These are phyloP conservation scores for Raffaelea arxii DNA, from an alignment of 2,329 filamentous ascomycete genomes.

Conservation along the genomic window DNA sequence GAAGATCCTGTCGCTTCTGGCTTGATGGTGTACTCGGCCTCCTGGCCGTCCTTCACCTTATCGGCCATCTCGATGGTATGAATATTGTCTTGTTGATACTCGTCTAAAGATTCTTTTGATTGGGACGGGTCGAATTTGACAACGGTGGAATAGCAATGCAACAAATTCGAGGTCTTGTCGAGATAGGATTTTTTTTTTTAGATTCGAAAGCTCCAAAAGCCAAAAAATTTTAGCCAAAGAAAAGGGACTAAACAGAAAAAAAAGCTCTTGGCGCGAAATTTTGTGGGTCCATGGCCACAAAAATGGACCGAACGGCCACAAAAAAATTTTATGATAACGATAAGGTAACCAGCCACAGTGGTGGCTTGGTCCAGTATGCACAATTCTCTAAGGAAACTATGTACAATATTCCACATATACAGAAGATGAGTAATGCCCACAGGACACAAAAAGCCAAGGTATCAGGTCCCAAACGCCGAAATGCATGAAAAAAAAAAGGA, in stretches of 20 bases:
- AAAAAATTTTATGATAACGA: slow-evolving; percentile 1
- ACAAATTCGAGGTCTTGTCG: too few relatives aligned
- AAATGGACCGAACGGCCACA: background rate
- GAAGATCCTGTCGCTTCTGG: slow-evolving; percentile 71
- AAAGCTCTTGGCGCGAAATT: slow-evolving; percentile 9
- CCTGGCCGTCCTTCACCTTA: slow-evolving; percentile 22
- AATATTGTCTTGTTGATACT: too few relatives aligned
- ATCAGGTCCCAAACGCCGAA: background rate
- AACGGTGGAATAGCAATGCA: too few relatives aligned
- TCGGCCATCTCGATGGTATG: too few relatives aligned
- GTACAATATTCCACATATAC: background rate
- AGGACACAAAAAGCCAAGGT: background rate
- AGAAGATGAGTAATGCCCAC: background rate
- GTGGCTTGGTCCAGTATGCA: too few relatives aligned
- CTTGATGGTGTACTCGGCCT: slow-evolving; percentile 81
- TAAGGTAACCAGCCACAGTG: slow-evolving; percentile 2
- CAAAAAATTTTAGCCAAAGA: slow-evolving; percentile 1
- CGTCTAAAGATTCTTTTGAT: too few relatives aligned
- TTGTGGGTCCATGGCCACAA: slow-evolving; percentile 5
- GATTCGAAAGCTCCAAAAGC: slow-evolving; percentile 3
- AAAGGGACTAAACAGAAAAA: slow-evolving; percentile 7
- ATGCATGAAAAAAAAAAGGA: too few relatives aligned
- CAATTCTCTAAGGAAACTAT: too few relatives aligned
- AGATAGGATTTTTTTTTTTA: background rate
- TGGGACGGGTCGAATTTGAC: too few relatives aligned